A percentile compares a stretch with the other conserved stretches of the same genome.
Evolutionary conservation across 208 protist species (phyloP).

Genomic region (Leishmania mexicana): DNA sequence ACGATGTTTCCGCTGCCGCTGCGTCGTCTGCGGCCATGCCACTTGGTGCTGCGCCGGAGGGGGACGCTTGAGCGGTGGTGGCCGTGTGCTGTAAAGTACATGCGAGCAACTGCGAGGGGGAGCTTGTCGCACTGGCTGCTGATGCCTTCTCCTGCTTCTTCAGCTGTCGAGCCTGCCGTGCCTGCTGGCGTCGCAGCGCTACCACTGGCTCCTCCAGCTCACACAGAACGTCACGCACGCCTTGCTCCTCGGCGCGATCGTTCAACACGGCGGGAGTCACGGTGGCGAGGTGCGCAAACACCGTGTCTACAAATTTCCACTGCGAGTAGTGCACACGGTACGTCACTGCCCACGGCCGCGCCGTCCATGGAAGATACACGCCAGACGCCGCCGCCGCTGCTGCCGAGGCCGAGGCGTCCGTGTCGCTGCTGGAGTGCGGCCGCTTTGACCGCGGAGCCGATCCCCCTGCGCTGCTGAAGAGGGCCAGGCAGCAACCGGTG

Average conservation of each 20-base stretch:
- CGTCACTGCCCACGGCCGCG: conserved; percentile 50
- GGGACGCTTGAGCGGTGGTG: neutral
- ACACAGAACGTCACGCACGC: conserved; percentile 48
- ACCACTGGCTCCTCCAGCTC: conserved; percentile 58
- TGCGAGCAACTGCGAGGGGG: neutral
- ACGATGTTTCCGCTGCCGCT: neutral
- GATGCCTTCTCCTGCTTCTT: neutral
- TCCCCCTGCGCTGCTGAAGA: conserved; percentile 11
- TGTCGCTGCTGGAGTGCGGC: neutral
- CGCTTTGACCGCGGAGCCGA: neutral
- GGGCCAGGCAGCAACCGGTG: neutral
- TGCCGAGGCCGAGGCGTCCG: neutral
- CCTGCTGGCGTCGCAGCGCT: conserved; percentile 30
- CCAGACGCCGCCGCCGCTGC: neutral
- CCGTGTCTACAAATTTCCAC: conserved; percentile 65
- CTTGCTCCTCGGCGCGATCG: conserved; percentile 37
- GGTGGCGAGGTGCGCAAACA: conserved; percentile 43
- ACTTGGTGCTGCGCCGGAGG: neutral
- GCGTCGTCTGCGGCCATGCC: neutral
- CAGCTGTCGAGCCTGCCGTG: conserved; percentile 6
- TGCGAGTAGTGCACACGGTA: conserved; percentile 50
- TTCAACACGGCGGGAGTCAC: conserved; percentile 43
- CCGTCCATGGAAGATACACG: conserved; percentile 68
- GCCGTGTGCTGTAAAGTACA: neutral
- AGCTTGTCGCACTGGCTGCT: neutral